Conservation (phyloP, 345 rosid genomes). For the Populus deltoides region DNA sequence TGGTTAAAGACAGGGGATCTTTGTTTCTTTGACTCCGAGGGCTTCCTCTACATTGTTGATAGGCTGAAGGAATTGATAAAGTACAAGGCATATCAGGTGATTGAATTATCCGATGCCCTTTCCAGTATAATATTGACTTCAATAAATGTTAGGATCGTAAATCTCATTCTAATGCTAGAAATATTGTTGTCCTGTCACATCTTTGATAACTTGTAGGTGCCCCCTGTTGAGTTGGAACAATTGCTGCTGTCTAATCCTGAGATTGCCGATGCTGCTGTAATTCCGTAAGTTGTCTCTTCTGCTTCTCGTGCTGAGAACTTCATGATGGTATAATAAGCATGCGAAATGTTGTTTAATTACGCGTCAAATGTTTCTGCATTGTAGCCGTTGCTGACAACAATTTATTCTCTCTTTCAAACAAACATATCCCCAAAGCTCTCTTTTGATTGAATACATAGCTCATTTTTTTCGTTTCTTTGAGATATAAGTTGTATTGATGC, state of each 20-base stretch:
- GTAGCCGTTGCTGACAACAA: background rate
- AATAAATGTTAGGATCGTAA: background rate
- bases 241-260: slow-evolving; percentile 68
- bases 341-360: too few relatives aligned
- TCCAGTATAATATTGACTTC: background rate
- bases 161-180: background rate
- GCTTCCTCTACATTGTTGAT: slow-evolving; percentile 74
- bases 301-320: background rate
- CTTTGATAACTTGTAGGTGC: slow-evolving; percentile 49
- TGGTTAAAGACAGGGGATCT: slow-evolving; percentile 96
- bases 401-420: too few relatives aligned
- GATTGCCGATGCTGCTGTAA: slow-evolving; percentile 84
- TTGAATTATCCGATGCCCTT: background rate
- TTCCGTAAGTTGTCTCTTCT: slow-evolving; percentile 62
- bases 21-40: slow-evolving; percentile 69
- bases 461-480: too few relatives aligned
- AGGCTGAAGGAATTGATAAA: slow-evolving; percentile 90
- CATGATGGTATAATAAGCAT: background rate
- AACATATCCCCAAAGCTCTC: too few relatives aligned
- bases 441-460: too few relatives aligned
- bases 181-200: background rate
- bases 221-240: slow-evolving; percentile 89
- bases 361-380: background rate
- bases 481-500: too few relatives aligned
- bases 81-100: slow-evolving; percentile 95